Evolutionary conservation across 768 basidiomycete genomes (phyloP), one percentile per base, ranked within the genome.

Genomic region (Mycena vulgaris): DNA sequence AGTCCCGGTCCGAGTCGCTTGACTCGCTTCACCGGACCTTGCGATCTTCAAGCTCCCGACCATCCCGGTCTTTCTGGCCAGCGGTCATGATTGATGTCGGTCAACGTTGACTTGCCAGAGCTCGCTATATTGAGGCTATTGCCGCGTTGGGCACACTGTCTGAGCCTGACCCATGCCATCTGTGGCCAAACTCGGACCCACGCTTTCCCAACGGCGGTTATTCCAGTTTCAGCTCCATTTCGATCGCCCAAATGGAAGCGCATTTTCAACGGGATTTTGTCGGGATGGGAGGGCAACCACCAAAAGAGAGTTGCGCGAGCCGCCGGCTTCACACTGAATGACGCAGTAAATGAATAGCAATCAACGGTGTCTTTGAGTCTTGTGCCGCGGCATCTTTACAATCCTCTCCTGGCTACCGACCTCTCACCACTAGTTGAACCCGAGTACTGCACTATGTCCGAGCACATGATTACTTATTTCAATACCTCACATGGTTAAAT

Each of bases 251-350:
- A n/a, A 5, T 42, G 40, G 40, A 40, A 40, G 40, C 27, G 39
- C 49, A 31, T 23, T 31, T 58, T 59, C n/a, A 39, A 27, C 66
- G 66, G 66, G 16, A 37, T 27, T 68, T 68, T 21, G 35, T 68
- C 66, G 66, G 48, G 66, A 33, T 48, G 33, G 25, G 52, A 31
- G 56, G 42, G 59, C 66, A 42, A 30, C 19, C 56, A 23, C 59
- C 66, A n/a, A 52, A 47, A 30, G 39, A 59, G 55, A n/a, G 40
- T 57, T 52, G 31, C 13, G 13, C 23, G 39, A 56, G 55, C 31
- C 31, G 27, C 45, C 31, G 53, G 30, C 49, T 33, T 52, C 37
- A 7, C 21, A 21, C 45, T 48, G 5, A 19, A 28, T 40, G 33
- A 52, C 27, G 48, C 27, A 48, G 28, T 35, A 45, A 45, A 45